Conservation (phyloP, 148 eudicot species). For the Silene conica region DNA sequence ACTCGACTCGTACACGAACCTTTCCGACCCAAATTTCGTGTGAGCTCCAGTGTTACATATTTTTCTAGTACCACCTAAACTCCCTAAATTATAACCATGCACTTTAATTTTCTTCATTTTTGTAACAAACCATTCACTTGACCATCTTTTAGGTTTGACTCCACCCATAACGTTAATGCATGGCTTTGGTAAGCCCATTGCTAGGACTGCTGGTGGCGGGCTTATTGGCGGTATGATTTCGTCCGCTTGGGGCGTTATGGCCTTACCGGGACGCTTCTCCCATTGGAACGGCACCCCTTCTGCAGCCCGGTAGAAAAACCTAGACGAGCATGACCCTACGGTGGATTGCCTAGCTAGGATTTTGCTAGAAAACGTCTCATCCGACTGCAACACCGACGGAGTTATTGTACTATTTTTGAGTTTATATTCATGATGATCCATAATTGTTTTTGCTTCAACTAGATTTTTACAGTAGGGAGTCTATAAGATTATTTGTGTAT, state of each 20-base stretch:
- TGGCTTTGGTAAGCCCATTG: slow-evolving; percentile 43
- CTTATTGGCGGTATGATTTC: slow-evolving; percentile 46
- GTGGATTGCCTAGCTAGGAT: slow-evolving; percentile 39
- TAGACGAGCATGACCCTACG: slow-evolving; percentile 30
- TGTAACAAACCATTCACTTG: slow-evolving; percentile 28
- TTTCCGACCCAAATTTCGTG: slow-evolving; percentile 11
- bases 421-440: slow-evolving; percentile 14
- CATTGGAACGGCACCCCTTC: slow-evolving; percentile 69
- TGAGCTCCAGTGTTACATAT: not conserved
- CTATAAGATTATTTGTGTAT: not conserved
- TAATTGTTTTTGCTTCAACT: not conserved
- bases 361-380: slow-evolving; percentile 24
- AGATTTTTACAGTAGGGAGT: not conserved
- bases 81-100: not conserved
- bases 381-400: slow-evolving; percentile 9
- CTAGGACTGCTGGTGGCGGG: slow-evolving; percentile 52
- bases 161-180: slow-evolving; percentile 12
- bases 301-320: slow-evolving; percentile 35
- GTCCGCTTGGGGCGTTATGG: slow-evolving; percentile 38
- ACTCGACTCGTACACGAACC: slow-evolving; percentile 15
- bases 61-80: slow-evolving; percentile 8
- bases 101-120: slow-evolving; percentile 21
- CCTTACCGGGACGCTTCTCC: slow-evolving; percentile 71
- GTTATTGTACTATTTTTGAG: not conserved
- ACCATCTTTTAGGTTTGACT: slow-evolving; percentile 26